Base-by-base conservation (phyloP, 129 eudicot genomes). In the Artemisia annua region DNA sequence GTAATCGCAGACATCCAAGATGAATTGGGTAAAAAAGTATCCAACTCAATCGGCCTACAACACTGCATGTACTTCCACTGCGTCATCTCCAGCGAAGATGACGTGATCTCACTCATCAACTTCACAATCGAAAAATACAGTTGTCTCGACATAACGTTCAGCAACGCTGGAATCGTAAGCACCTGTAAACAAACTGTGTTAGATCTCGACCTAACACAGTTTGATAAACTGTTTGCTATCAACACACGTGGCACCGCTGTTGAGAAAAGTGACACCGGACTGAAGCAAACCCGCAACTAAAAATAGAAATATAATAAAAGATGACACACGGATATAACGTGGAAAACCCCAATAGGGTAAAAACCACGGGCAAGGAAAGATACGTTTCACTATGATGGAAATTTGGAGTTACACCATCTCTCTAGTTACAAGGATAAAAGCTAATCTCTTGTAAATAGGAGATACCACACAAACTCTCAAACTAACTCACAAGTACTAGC, bases 1-100 rank as follows among this genome's bases (percentile, higher is more conserved):
- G 74, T 84, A 8, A 69, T 84, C 32, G 88, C 86, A n/a, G 88
- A 81, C 60, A 55, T 82, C 61, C 78, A 76, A 53, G 85, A 85
- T 22, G 80, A 79, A 63, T 16, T 48, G 12, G 84, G 84, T 19
- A 74, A 71, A 7, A 48, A 76, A 48, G 68, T 85, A 12, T 79
- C 86, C 46, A 11, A 63, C 22, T 79, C 84, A 28, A 62, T 84
- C 12, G 75, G 80, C 65, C 26, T 76, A 13, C 66, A 77, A 1
- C 63, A 50, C 14, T 63, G 70, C 51, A n/a, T 68, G 16, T 69
- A 79, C 52, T 56, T 75, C 78, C 87, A 82, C 32, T 85, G 90
- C 8, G 82, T 82, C 67, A 65, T 85, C 70, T 3, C 83, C 32
- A 62, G 53, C 4, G 90, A 85, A 46, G 60, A 48, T 0, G 78